Base-by-base conservation (phyloP, 2,329 filamentous ascomycete species). In the Venturia aucupariae region DNA sequence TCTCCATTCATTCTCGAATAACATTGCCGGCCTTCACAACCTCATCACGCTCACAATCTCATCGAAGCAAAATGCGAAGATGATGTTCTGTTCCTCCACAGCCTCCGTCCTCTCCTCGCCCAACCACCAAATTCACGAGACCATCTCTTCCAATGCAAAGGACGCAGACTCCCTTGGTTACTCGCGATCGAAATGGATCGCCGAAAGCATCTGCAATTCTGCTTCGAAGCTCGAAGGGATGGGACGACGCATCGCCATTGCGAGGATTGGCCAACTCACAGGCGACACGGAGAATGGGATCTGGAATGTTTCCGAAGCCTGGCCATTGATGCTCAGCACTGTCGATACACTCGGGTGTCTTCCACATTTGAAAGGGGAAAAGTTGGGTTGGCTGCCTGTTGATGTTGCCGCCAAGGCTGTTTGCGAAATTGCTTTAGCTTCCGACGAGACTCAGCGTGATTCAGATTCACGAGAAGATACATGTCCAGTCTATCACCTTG, bases 231-330 rank as follows among this genome's bases (percentile, higher is more conserved):
- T 67, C 15, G 72, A 72, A 0, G 71, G 70, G 0, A 72, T 77
- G 30, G 64, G 4, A 38, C 67, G 71, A 10, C 64, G 71, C 19
- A 66, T 63, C 67, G 69, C 51, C 73, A 74, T 75, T 0, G 66
- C 74, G 24, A 68, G 74, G 6, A 68, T 76, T 1, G 75, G 80
- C 0, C 80, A 83, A 66, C 76, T 83, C 27, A 74, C 79, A n/a
- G 80, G 79, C 3, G 81, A 82, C 65, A 79, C 76, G 0, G 66
- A 69, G 11, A 70, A 75, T 30, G 81, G 80, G 0, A 69, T 78
- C 3, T 82, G 80, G 80, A 83, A 82, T 63, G 69, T 74, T 3
- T 79, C 75, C 0, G 81, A 83, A 65, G 80, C 77, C 1, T 79
- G 81, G 8, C 80, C 81, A 0, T 70, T 82, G 51, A 81, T 81